Evolutionary conservation across 2,329 filamentous ascomycete species (phyloP).

Genomic region (Neobulgaria alba): DNA sequence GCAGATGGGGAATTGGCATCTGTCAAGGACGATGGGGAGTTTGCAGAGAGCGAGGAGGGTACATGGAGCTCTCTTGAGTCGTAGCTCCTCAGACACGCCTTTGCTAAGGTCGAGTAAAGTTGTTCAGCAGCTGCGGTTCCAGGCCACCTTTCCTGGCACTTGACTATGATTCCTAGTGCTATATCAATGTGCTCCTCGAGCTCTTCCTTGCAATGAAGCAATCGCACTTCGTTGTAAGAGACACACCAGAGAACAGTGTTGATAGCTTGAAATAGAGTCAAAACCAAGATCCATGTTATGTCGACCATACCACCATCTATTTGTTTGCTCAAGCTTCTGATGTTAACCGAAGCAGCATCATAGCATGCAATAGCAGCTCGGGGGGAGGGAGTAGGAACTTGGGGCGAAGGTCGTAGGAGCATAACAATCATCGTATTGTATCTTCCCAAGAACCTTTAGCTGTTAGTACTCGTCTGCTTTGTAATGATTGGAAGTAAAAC

Average conservation of each 20-base stretch:
- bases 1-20: constrained; percentile 39
- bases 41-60: constrained; percentile 39
- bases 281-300: constrained; percentile 87
- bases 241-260: constrained; percentile 89
- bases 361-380: constrained; percentile 76
- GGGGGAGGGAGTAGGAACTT: constrained; percentile 76
- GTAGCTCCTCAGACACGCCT: constrained; percentile 82
- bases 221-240: constrained; percentile 77
- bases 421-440: constrained; percentile 86
- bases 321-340: constrained; percentile 72
- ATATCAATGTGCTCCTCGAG: constrained; percentile 67
- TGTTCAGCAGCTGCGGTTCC: constrained; percentile 77
- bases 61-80: constrained; percentile 44
- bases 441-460: constrained; percentile 51
- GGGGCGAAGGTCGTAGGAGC: constrained; percentile 83
- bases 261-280: constrained; percentile 82
- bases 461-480: constrained; percentile 4
- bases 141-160: constrained; percentile 83
- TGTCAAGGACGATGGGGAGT: constrained; percentile 32
- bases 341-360: constrained; percentile 72
- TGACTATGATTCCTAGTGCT: constrained; percentile 69
- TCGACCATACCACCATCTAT: constrained; percentile 69
- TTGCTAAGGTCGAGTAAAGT: constrained; percentile 78
- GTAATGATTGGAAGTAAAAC: neutral
- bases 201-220: constrained; percentile 61